Percentiles rank a stretch among this genome's conserved stretches.
Conservation (phyloP, 2,329 filamentous ascomycete species). For the Aspergillus sp. region DNA sequence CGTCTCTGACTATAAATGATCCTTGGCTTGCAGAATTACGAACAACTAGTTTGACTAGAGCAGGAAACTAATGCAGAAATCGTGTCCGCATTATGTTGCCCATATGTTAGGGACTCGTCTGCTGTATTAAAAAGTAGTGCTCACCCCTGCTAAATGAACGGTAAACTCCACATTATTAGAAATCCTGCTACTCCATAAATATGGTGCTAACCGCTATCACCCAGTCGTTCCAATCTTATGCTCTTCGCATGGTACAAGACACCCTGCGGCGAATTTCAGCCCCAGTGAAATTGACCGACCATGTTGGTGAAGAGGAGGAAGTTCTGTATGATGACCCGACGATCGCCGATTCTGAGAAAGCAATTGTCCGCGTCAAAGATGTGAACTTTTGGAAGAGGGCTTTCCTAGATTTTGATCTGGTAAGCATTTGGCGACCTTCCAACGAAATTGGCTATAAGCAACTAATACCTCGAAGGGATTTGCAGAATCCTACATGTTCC, state of each 20-base stretch:
- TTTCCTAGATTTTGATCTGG: constrained; percentile 5
- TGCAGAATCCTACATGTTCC: constrained; percentile 72
- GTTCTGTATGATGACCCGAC: not conserved
- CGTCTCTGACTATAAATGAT: too few relatives aligned
- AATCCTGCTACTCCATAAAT: too few relatives aligned
- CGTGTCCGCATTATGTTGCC: too few relatives aligned
- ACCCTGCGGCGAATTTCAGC: not conserved
- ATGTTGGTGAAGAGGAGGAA: not conserved
- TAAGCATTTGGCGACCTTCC: not conserved
- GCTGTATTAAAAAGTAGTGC: not conserved
- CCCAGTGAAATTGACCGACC: not conserved
- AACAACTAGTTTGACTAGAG: too few relatives aligned
- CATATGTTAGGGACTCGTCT: too few relatives aligned
- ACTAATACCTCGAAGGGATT: constrained; percentile 54
- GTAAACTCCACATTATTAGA: not conserved
- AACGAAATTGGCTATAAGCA: not conserved
- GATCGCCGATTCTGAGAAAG: not conserved
- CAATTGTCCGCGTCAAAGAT: not conserved
- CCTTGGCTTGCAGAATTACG: too few relatives aligned
- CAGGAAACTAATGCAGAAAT: too few relatives aligned
- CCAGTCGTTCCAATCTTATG: not conserved
- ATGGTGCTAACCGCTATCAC: not conserved
- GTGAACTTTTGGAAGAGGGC: constrained; percentile 2
- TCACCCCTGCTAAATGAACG: not conserved
- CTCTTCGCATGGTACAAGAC: not conserved